These are phyloP conservation scores for Nicotiana tomentosiformis DNA, from an alignment of 257 asterid species.

Conservation along the genomic window DNA sequence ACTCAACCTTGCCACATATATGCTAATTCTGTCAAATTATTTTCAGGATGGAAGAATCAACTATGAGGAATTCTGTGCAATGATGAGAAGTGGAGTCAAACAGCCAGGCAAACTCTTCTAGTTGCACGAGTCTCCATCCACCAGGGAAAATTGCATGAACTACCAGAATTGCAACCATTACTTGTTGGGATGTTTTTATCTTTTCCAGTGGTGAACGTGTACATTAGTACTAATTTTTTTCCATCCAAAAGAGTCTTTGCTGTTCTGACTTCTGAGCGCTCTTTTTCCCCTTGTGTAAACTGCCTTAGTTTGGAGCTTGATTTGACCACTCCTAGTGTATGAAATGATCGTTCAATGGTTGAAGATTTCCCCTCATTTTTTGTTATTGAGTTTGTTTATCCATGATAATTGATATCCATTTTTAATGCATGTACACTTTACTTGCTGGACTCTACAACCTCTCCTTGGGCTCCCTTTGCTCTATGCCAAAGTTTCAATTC, in stretches of 20 bases:
- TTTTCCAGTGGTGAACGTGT: not conserved
- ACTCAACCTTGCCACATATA: not conserved
- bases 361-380: not conserved
- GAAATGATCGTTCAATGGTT: not conserved
- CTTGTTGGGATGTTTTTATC: not conserved
- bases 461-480: too few species aligned
- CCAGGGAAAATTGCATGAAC: not conserved
- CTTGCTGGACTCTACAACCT: too few species aligned
- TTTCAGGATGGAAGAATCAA: constrained; percentile 83
- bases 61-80: constrained; percentile 73
- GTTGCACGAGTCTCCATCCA: not conserved
- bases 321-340: not conserved
- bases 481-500: too few species aligned
- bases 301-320: not conserved
- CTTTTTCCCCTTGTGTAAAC: not conserved
- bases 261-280: not conserved
- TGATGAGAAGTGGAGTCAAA: constrained; percentile 84
- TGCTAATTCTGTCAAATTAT: constrained; percentile 5
- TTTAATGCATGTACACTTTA: not conserved
- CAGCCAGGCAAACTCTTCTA: constrained; percentile 47
- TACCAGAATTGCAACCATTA: not conserved
- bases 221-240: not conserved
- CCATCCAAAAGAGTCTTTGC: not conserved
- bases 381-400: not conserved
- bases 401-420: not conserved